These are phyloP conservation scores for Massarina eburnea DNA, from an alignment of 2,329 filamentous ascomycete genomes.

Conservation along the genomic window DNA sequence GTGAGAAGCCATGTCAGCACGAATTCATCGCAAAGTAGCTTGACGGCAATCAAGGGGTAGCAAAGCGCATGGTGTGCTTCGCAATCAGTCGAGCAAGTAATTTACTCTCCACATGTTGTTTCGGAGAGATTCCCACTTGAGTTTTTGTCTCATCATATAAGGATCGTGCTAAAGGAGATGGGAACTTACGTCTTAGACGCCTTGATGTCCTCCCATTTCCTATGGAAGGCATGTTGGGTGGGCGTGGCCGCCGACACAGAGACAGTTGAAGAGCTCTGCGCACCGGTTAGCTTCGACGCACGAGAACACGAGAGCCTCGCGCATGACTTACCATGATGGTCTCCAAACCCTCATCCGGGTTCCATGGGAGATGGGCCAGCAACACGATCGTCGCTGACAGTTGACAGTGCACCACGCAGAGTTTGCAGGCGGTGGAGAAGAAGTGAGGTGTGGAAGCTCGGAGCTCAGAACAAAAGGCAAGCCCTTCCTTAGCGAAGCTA, in stretches of 20 bases:
- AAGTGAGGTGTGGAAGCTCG: conserved; percentile 19
- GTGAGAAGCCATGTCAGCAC: conserved; percentile 29
- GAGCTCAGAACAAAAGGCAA: conserved; percentile 27
- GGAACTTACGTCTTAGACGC: conserved; percentile 81
- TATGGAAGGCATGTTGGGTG: conserved; percentile 73
- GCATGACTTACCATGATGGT: conserved; percentile 39
- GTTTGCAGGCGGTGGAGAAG: conserved; percentile 27
- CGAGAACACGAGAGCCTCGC: conserved; percentile 1
- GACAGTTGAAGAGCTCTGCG: conserved; percentile 64
- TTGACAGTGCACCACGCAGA: conserved; percentile 31
- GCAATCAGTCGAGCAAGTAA: conserved; percentile 75
- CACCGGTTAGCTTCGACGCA: conserved; percentile 18
- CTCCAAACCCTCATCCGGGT: conserved; percentile 35
- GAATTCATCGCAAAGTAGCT: conserved; percentile 7
- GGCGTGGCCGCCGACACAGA: conserved; percentile 75
- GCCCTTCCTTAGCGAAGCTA: conserved; percentile 21
- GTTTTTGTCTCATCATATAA: conserved; percentile 74
- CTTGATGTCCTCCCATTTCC: conserved; percentile 79
- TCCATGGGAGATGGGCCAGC: conserved; percentile 35
- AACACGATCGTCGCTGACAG: conserved; percentile 37
- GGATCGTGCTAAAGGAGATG: background rate
- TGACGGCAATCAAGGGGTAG: background rate
- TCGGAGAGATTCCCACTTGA: conserved; percentile 99
- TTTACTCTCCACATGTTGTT: conserved; percentile 85
- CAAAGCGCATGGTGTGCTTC: conserved; percentile 21